Conservation (phyloP, 2,329 filamentous ascomycete genomes). For the Hypomyces perniciosus region DNA sequence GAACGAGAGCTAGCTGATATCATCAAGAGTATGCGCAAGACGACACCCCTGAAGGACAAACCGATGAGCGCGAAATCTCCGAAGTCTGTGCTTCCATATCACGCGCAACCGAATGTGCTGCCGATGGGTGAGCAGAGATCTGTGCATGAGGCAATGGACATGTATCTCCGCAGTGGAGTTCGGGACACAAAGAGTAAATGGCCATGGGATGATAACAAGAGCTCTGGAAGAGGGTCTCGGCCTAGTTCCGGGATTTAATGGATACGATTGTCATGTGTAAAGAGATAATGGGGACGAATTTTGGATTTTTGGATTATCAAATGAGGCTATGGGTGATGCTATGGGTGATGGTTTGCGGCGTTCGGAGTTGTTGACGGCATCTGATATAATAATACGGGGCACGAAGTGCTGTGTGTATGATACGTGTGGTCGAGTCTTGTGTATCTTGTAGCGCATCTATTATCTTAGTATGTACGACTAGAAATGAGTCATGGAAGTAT, state of each 20-base stretch:
- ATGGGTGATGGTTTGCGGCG: too few relatives aligned
- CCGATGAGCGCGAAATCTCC: conserved; percentile 21
- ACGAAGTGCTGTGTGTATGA: too few relatives aligned
- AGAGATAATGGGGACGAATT: neutral
- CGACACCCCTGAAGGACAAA: conserved; percentile 21
- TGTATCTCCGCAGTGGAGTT: conserved; percentile 14
- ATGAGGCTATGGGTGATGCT: too few relatives aligned
- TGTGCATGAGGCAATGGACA: conserved; percentile 29
- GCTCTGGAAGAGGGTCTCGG: conserved; percentile 19
- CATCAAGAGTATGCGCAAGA: conserved; percentile 52
- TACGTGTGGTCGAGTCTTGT: too few relatives aligned
- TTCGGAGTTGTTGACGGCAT: too few relatives aligned
- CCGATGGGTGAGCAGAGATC: conserved; percentile 32
- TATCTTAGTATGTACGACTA: too few relatives aligned
- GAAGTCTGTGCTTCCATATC: conserved; percentile 32
- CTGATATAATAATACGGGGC: too few relatives aligned
- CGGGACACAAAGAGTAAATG: conserved; percentile 21
- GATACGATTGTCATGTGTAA: neutral
- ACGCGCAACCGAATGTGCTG: conserved; percentile 26
- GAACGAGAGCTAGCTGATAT: conserved; percentile 71
- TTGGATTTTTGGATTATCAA: too few relatives aligned
- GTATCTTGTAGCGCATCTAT: too few relatives aligned
- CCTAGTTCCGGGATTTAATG: conserved; percentile 14
- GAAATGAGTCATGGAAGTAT: too few relatives aligned
- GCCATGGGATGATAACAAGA: conserved; percentile 18